Evolutionary conservation across 2,329 filamentous ascomycete genomes (phyloP), one percentile per base, ranked within the genome.

Genomic region (Diplodia seriata): DNA sequence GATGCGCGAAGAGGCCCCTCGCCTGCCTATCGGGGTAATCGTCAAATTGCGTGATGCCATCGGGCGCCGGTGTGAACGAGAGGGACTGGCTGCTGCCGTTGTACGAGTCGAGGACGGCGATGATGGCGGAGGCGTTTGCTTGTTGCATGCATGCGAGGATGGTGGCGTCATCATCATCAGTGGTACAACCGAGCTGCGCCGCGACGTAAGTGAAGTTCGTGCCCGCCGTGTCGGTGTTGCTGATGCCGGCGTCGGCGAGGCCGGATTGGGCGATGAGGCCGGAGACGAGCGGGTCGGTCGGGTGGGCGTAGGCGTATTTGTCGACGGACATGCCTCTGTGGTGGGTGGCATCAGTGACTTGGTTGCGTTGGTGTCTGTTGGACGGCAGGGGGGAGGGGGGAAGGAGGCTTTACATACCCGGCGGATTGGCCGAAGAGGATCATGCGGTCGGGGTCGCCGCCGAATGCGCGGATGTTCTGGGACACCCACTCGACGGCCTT

Each of bases 291-390:
- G 38, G 82, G 83, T 73, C 84, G 80, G 14, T 84, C 85, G 72
- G 81, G 82, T 20, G 84, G 76, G 0, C 79, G 79, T 69, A 85
- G 84, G n/a, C 75, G 74, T 1, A 73, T 59, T 1, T 80, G 75
- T 69, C 85, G 82, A 18, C 86, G 85, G 20, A 84, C 84, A 70
- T 87, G 87, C 56, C 56, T 18, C 56, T 61, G 26, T 15, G 6
- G 4, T 23, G 23, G 23, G 1, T 26, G 3, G n/a, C 31, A 6
- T 55, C 26, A 55, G 15, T 36, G 15, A 33, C 31, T 33, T 33
- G 31, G 6, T 9, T 33, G 31, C 26, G 31, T 9, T 33, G 31
- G 31, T 33, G 26, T 26, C 26, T 33, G 31, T 33, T 7, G 31
- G 29, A 86, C 26, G 26, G 26, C 26, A 4, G 26, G 4, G 26